Base-by-base conservation (phyloP, 2,329 filamentous ascomycete genomes). In the Zymoseptoria brevis region DNA sequence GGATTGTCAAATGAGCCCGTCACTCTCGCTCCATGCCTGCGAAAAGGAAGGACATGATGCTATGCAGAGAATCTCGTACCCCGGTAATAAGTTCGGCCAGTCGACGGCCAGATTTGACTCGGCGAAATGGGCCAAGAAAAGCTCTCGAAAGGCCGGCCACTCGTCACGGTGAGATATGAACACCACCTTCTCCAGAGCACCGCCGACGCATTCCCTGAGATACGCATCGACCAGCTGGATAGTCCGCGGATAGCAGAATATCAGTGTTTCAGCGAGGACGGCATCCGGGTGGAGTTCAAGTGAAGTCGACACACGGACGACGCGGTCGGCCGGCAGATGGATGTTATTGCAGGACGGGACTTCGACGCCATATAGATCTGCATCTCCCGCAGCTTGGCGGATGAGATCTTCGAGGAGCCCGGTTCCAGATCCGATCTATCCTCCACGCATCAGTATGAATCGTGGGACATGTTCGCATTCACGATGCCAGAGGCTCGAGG, bases 241-340 rank as follows among this genome's bases (percentile, higher is more conserved):
- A n/a, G 77, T 71, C 13, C 79, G 75, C 0, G 81, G 81, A 64
- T 83, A 83, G 24, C 82, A 77, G 68, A 83, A 82, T 60, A 83
- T 69, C 76, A 80, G 77, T n/a, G 71, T 72, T 0, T 64, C 60
- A 8, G 78, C 78, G n/a, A 75, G 62, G 4, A 68, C 61, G 2
- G 78, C 79, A 9, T 76, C 69, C 1, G 73, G 57, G 56, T 75
- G 74, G 8, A 81, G 63, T 30, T 74, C 75, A 66, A 76, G 76
- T 0, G 78, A 76, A 1, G 77, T 77, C 7, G 68, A 58, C 5
- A 82, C 80, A 8, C 72, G 64, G 50, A 76, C 67, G 64, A 81
- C 73, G 13, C 73, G 66, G 13, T 75, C 61, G 19, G 71, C 67
- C 0, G 75, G 72, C 5, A 83, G 70, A 62, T 79, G 79, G 19